Percentiles rank a stretch among this genome's conserved stretches.
These are phyloP conservation scores for Dorcoceras hygrometricum DNA, from an alignment of 257 asterid genomes.

Conservation along the genomic window DNA sequence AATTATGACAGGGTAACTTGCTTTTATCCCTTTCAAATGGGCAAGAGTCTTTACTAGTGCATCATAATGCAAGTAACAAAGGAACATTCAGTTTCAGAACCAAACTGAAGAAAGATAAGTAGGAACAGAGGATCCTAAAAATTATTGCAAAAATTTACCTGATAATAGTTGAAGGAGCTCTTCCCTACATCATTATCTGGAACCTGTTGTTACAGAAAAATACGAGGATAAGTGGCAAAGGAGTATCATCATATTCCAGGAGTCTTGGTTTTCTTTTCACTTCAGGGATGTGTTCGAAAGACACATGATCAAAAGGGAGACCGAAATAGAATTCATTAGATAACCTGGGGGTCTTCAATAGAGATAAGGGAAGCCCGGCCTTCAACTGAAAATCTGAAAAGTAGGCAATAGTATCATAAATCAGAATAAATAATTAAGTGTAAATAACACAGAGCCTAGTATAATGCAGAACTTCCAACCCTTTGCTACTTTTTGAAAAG, in stretches of 20 bases:
- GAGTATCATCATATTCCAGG: background rate
- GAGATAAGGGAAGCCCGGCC: slow-evolving; percentile 63
- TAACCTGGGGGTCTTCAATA: slow-evolving; percentile 97
- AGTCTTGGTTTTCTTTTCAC: background rate
- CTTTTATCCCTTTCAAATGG: slow-evolving; percentile 4
- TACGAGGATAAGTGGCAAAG: slow-evolving; percentile 12
- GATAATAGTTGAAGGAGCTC: slow-evolving; percentile 85
- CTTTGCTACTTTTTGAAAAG: slow-evolving; percentile 61
- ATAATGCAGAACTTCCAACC: slow-evolving; percentile 43
- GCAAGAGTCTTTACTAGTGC: slow-evolving; percentile 1
- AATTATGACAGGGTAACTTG: background rate
- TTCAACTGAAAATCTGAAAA: slow-evolving; percentile 57
- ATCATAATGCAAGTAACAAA: slow-evolving; percentile 10
- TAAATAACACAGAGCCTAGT: slow-evolving; percentile 5
- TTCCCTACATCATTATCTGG: slow-evolving; percentile 93
- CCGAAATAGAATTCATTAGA: slow-evolving; percentile 11
- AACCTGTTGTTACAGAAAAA: slow-evolving; percentile 48
- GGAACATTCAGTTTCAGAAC: background rate
- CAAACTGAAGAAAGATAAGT: no score
- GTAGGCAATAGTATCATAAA: slow-evolving; percentile 10
- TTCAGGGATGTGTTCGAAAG: background rate
- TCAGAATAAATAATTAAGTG: background rate
- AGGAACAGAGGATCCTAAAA: background rate
- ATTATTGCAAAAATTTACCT: slow-evolving; percentile 37
- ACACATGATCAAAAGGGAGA: slow-evolving; percentile 14